Conservation (phyloP, 495 filamentous ascomycete species). For the Talaromyces liani region DNA sequence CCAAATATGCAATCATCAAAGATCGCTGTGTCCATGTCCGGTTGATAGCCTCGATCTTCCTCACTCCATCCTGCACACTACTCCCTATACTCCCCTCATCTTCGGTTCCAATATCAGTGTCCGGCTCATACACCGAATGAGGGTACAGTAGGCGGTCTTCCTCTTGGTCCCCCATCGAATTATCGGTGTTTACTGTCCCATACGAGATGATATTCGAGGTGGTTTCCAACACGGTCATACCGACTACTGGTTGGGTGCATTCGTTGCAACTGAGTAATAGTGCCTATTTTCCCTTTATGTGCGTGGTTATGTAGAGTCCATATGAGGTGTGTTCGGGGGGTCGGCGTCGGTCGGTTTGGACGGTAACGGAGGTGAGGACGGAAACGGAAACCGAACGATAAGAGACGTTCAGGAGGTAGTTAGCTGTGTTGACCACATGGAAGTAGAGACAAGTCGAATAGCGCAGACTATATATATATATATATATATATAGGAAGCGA, state of each 20-base stretch:
- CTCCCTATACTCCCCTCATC: constrained; percentile 14
- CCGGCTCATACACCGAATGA: constrained; percentile 21
- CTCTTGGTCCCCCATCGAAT: constrained; percentile 22
- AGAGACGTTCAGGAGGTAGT: neutral
- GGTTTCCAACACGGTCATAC: constrained; percentile 7
- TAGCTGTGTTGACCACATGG: neutral
- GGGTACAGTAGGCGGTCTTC: constrained; percentile 26
- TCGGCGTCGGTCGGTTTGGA: constrained; percentile 9
- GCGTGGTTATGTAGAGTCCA: constrained; percentile 10
- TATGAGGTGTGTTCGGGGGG: constrained; percentile 16
- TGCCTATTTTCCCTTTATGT: neutral
- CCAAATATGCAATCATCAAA: constrained; percentile 47
- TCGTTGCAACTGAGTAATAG: neutral
- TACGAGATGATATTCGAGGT: constrained; percentile 20
- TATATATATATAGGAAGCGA: neutral
- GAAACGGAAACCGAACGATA: neutral
- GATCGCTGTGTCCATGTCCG: constrained; percentile 47
- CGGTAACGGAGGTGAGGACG: neutral
- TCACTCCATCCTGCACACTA: constrained; percentile 46
- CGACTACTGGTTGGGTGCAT: constrained; percentile 1
- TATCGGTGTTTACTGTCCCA: constrained; percentile 28
- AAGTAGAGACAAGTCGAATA: neutral
- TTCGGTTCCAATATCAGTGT: neutral
- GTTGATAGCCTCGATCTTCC: constrained; percentile 50
- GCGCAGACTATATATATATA: neutral